Evolutionary conservation across 805 yeast species (phyloP).

Genomic region (Candida vartiovaarae): DNA sequence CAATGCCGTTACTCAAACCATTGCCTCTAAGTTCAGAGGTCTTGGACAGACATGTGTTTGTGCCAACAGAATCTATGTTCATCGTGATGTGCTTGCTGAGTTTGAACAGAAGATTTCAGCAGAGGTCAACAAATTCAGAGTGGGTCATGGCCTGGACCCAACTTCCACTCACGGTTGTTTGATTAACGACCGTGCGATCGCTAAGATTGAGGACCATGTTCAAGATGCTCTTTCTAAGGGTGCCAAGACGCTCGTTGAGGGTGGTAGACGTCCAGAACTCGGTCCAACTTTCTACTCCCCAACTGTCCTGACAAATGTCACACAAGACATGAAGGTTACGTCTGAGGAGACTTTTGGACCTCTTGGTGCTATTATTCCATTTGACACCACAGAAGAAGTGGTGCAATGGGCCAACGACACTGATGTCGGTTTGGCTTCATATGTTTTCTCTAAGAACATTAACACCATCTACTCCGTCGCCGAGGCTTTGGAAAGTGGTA

Average conservation of each 20-base stretch:
- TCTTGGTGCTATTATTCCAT: constrained; percentile 48
- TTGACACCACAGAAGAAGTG: constrained; percentile 47
- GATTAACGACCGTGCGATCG: constrained; percentile 43
- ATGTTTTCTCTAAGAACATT: constrained; percentile 46
- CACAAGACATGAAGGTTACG: constrained; percentile 42
- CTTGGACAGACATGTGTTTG: constrained; percentile 65
- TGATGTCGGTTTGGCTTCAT: constrained; percentile 52
- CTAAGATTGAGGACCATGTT: constrained; percentile 47
- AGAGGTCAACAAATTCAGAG: constrained; percentile 38
- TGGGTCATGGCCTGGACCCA: constrained; percentile 50
- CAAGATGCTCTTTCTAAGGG: constrained; percentile 49
- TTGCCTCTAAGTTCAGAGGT: constrained; percentile 52
- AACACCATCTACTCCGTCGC: constrained; percentile 45
- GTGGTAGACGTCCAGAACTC: constrained; percentile 43
- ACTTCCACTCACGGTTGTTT: constrained; percentile 51
- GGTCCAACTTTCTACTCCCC: constrained; percentile 52
- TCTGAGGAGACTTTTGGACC: constrained; percentile 65
- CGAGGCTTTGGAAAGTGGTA: constrained; percentile 55
- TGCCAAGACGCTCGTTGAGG: constrained; percentile 42
- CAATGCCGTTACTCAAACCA: constrained; percentile 43
- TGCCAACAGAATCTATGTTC: constrained; percentile 54
- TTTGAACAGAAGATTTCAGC: constrained; percentile 38
- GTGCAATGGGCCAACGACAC: constrained; percentile 47
- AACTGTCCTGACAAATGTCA: constrained; percentile 44
- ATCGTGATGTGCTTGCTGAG: constrained; percentile 40